Percentiles rank a stretch among this genome's conserved stretches.
phyloP scores from a whole-genome alignment of 1,139 yeast species.

The Yamadazyma jaroonii region DNA sequence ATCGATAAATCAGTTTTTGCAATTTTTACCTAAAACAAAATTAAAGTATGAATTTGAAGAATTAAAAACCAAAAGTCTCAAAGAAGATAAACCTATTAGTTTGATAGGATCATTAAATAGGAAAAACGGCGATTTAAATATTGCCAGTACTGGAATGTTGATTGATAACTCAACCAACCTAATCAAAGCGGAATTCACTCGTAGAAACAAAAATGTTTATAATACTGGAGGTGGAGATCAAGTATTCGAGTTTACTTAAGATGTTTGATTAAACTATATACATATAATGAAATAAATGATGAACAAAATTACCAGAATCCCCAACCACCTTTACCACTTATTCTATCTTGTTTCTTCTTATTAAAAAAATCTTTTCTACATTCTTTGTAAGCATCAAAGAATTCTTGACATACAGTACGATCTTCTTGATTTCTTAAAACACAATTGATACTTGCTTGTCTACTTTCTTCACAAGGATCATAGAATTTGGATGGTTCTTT shows the following conservation, averaged over 20 bases:
- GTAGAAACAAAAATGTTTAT: slow-evolving; percentile 7
- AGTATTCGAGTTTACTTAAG: background rate
- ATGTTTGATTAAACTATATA: background rate
- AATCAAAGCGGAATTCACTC: slow-evolving; percentile 5
- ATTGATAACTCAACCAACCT: slow-evolving; percentile 15
- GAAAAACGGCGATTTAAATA: slow-evolving; percentile 27
- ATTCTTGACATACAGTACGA: slow-evolving; percentile 73
- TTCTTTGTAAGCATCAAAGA: slow-evolving; percentile 89
- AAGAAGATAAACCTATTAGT: slow-evolving; percentile 11
- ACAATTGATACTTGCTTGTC: slow-evolving; percentile 83
- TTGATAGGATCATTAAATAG: slow-evolving; percentile 32
- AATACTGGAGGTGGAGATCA: slow-evolving; percentile 16
- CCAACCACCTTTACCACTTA: slow-evolving; percentile 46
- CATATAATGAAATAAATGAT: background rate
- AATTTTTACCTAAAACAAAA: slow-evolving; percentile 4
- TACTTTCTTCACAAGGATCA: slow-evolving; percentile 90
- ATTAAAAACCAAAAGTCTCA: background rate
- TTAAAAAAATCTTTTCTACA: slow-evolving; percentile 80
- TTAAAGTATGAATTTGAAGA: background rate
- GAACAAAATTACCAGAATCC: slow-evolving; percentile 36
- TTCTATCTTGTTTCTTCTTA: slow-evolving; percentile 36
- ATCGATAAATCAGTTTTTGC: slow-evolving; percentile 12
- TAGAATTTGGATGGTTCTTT: slow-evolving; percentile 83
- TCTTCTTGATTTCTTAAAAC: slow-evolving; percentile 73
- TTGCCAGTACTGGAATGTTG: slow-evolving; percentile 8